Percentiles rank a stretch among this genome's conserved stretches.
Evolutionary conservation across 2,329 filamentous ascomycete species (phyloP).

Genomic region (Fusarium sp.): DNA sequence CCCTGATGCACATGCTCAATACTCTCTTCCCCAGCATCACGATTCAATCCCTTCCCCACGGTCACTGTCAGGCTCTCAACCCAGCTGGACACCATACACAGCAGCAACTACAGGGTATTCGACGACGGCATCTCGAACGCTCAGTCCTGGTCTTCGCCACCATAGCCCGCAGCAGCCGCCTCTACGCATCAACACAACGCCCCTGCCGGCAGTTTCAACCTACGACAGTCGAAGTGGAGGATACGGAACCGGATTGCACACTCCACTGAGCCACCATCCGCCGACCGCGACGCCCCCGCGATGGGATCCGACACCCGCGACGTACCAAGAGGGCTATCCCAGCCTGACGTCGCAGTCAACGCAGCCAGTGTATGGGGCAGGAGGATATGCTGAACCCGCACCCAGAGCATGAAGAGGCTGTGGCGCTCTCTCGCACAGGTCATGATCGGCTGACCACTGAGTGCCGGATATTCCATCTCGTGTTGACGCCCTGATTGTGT

Average conservation of each 20-base stretch:
- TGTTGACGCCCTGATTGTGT: constrained; percentile 39
- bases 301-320: constrained; percentile 55
- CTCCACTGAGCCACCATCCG: constrained; percentile 53
- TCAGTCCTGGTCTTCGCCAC: constrained; percentile 54
- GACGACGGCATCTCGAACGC: constrained; percentile 53
- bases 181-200: constrained; percentile 52
- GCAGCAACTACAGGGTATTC: constrained; percentile 49
- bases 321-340: constrained; percentile 54
- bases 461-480: constrained; percentile 29
- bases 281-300: constrained; percentile 53
- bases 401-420: constrained; percentile 53
- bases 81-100: constrained; percentile 62
- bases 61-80: constrained; percentile 60
- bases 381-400: constrained; percentile 56
- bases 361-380: constrained; percentile 55
- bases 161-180: constrained; percentile 52
- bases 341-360: constrained; percentile 51
- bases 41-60: constrained; percentile 65
- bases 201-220: constrained; percentile 52
- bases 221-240: constrained; percentile 54
- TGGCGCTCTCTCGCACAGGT: constrained; percentile 28
- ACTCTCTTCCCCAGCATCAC: constrained; percentile 58
- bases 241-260: constrained; percentile 56
- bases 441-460: constrained; percentile 41
- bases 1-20: constrained; percentile 51